Evolutionary conservation across 208 protist genomes (phyloP).

Genomic region (Porcisia hertigi): DNA sequence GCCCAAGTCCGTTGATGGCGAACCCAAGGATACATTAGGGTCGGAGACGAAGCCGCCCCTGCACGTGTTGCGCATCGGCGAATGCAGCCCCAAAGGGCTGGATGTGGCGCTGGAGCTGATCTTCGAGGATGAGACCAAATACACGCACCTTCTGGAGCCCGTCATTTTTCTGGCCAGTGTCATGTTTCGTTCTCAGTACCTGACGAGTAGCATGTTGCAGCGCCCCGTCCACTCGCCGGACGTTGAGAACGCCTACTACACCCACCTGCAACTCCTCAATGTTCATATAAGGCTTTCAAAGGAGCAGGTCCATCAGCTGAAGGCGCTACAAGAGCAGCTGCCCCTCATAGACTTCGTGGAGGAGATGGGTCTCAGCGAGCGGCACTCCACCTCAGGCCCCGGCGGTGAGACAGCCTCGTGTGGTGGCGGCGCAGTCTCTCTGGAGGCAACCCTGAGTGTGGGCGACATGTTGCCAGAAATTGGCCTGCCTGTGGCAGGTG

Average conservation of each 20-base stretch:
- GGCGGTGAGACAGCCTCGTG: slow-evolving; percentile 14
- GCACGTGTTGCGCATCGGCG: slow-evolving; percentile 19
- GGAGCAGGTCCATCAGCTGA: slow-evolving; percentile 53
- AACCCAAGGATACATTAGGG: not conserved
- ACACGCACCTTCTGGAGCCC: slow-evolving; percentile 61
- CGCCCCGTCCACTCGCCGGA: slow-evolving; percentile 44
- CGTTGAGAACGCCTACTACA: slow-evolving; percentile 74
- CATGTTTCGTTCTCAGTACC: slow-evolving; percentile 83
- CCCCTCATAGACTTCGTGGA: slow-evolving; percentile 74
- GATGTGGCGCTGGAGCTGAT: slow-evolving; percentile 72
- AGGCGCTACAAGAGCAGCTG: slow-evolving; percentile 69
- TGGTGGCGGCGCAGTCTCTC: not conserved
- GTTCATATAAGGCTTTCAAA: slow-evolving; percentile 53
- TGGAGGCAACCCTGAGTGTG: slow-evolving; percentile 3
- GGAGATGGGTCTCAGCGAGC: slow-evolving; percentile 45
- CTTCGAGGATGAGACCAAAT: slow-evolving; percentile 59
- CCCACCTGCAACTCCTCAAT: slow-evolving; percentile 77
- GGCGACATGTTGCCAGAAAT: not conserved
- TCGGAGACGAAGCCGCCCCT: slow-evolving; percentile 12
- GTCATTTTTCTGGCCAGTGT: slow-evolving; percentile 79
- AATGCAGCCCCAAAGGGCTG: slow-evolving; percentile 30
- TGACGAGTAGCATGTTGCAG: slow-evolving; percentile 75
- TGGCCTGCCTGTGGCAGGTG: not conserved
- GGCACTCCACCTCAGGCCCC: slow-evolving; percentile 2
- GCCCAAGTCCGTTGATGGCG: not conserved